Evolutionary conservation across 495 filamentous ascomycete genomes (phyloP).

Genomic region (Aspergillus heteromorphus): DNA sequence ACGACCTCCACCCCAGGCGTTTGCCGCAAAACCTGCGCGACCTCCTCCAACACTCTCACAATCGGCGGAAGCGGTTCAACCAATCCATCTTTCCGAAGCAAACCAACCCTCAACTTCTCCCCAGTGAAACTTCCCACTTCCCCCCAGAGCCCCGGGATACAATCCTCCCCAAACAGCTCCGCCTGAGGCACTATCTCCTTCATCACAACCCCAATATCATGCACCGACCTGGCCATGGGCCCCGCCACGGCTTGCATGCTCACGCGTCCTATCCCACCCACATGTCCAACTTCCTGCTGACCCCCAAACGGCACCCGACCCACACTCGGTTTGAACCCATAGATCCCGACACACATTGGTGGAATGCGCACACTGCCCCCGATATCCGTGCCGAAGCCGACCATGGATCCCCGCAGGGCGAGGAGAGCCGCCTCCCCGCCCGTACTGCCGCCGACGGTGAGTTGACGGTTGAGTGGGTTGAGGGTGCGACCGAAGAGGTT

Average conservation of each 20-base stretch:
- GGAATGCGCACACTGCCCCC: conserved; percentile 61
- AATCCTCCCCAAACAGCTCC: conserved; percentile 44
- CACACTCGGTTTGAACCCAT: conserved; percentile 53
- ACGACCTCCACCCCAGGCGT: conserved; percentile 47
- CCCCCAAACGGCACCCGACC: conserved; percentile 52
- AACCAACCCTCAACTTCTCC: conserved; percentile 37
- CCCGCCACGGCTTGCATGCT: conserved; percentile 47
- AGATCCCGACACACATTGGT: conserved; percentile 53
- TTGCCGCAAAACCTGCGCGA: conserved; percentile 34
- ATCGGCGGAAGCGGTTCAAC: conserved; percentile 57
- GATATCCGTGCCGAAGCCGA: conserved; percentile 65
- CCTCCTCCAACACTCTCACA: conserved; percentile 46
- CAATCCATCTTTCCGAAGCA: conserved; percentile 53
- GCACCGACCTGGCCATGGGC: conserved; percentile 40
- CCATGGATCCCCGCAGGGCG: conserved; percentile 53
- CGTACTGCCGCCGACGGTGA: conserved; percentile 56
- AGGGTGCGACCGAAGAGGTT: conserved; percentile 54
- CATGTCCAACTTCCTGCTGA: conserved; percentile 36
- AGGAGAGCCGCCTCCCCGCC: conserved; percentile 65
- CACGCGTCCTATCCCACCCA: conserved; percentile 32
- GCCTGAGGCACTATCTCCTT: conserved; percentile 43
- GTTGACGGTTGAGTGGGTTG: conserved; percentile 56
- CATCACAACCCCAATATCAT: conserved; percentile 45
- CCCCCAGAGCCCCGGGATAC: conserved; percentile 35
- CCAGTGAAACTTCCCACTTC: conserved; percentile 27